Base-by-base conservation (phyloP, 768 basidiomycete genomes). In the Mycena vitilis region DNA sequence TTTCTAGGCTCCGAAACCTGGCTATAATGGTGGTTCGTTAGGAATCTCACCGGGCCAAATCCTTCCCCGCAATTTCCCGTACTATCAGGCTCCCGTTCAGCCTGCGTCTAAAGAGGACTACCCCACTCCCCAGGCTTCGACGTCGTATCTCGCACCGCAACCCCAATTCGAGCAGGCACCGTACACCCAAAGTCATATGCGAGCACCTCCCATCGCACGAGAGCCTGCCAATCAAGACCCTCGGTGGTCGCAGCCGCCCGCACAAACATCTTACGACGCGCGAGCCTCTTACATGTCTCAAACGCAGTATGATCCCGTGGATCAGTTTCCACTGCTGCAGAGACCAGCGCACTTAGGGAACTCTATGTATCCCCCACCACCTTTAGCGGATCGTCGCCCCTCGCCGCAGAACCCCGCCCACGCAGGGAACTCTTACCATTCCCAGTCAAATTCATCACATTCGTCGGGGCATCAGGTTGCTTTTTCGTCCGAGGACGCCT, bases 31-130 rank as follows among this genome's bases (percentile, higher is more conserved):
- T n/a, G 78, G 85, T 45, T 83, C 86, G 38, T 75, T 88, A 30
- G 86, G 85, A 64, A 79, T 89, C 23, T 77, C 80, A 8, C 88
- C 88, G 16, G 89, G 88, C 15, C 87, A 89, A 76, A 79, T 89
- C 44, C 80, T 88, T 36, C 87, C 84, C n/a, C 81, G 78, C 44
- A 80, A 80, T 56, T 76, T 73, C 75, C 63, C 67, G 58, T 64
- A 60, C 16, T 44, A 66, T 61, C 75, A 30, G 71, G 75, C 51
- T 7, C 23, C 64, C 1, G 49, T 62, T n/a, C 70, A 65, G 23
- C 54, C 71, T 30, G 22, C 63, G 2, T 55, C 60, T 18, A 60
- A 52, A 15, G 60, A 63, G 34, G 53, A 65, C 44, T 73, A 73
- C 47, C 56, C 54, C 47, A 63, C 73, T 37, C 61, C 71, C 0